Evolutionary conservation across 805 yeast genomes (phyloP).

Genomic region (Metschnikowia cubensis): DNA sequence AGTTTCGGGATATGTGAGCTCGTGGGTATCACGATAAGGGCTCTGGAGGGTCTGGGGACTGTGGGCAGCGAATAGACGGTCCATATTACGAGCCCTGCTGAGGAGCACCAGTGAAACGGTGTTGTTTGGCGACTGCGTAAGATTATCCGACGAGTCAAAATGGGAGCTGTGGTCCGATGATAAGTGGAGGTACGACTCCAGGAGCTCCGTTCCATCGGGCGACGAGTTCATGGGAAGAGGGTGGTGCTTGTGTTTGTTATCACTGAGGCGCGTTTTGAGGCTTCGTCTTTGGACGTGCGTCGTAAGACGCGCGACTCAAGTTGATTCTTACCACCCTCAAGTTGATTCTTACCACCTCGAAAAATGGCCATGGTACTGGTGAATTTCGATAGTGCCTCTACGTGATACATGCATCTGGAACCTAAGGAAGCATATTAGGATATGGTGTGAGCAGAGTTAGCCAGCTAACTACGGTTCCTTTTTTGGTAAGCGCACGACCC

Average conservation of each 20-base stretch:
- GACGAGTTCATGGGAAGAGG: constrained; percentile 3
- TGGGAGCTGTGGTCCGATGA: constrained; percentile 21
- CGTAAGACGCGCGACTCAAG: background rate
- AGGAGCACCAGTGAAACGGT: constrained; percentile 6
- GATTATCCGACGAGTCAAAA: constrained; percentile 11
- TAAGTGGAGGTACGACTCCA: constrained; percentile 30
- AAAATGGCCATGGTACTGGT: too few relatives aligned
- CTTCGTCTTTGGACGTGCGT: constrained; percentile 1
- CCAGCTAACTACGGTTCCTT: too few relatives aligned
- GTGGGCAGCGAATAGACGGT: background rate
- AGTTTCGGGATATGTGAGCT: background rate
- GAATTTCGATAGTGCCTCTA: too few relatives aligned
- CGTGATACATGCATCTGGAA: too few relatives aligned
- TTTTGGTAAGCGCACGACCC: too few relatives aligned
- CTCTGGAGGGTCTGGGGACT: background rate
- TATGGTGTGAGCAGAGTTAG: too few relatives aligned
- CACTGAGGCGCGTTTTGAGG: constrained; percentile 1
- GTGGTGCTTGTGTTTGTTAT: constrained; percentile 1
- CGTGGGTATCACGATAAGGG: background rate
- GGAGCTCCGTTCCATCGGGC: constrained; percentile 12
- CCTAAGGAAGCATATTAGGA: too few relatives aligned
- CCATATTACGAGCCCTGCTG: constrained; percentile 7
- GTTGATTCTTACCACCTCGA: too few relatives aligned
- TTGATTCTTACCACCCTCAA: too few relatives aligned
- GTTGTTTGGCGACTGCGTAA: background rate